Conservation (phyloP, 139 green algal genomes). For the Picochlorum sp. region DNA sequence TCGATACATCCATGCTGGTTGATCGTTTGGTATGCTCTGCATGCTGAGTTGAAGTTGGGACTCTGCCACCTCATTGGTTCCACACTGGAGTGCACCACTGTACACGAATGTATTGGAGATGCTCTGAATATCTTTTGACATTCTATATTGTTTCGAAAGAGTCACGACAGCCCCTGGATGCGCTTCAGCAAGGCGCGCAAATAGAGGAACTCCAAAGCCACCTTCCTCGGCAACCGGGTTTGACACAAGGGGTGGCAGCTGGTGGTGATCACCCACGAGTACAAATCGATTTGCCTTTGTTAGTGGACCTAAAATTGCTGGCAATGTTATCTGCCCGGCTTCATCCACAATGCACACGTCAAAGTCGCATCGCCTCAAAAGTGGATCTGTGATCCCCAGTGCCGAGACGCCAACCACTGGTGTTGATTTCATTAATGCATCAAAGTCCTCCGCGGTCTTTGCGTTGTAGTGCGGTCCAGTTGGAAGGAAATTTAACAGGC, state of each 20-base stretch:
- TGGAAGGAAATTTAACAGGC: constrained; percentile 40
- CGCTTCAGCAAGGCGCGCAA: constrained; percentile 65
- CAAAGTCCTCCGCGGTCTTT: constrained; percentile 15
- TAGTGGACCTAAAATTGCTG: constrained; percentile 47
- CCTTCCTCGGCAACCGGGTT: constrained; percentile 41
- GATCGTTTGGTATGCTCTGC: not conserved
- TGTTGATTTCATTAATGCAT: constrained; percentile 3
- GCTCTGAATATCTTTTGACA: constrained; percentile 75
- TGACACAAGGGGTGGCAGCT: constrained; percentile 66
- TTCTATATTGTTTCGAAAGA: constrained; percentile 84
- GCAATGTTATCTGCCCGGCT: constrained; percentile 63
- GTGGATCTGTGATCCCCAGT: constrained; percentile 48
- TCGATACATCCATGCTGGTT: constrained; percentile 9
- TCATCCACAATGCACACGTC: constrained; percentile 96
- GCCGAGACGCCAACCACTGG: constrained; percentile 62
- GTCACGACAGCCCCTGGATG: constrained; percentile 63
- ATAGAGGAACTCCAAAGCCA: constrained; percentile 70
- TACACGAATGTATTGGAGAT: constrained; percentile 88
- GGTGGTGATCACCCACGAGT: constrained; percentile 81
- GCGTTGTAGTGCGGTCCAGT: constrained; percentile 38
- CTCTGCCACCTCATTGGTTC: constrained; percentile 39
- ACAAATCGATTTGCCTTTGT: constrained; percentile 37
- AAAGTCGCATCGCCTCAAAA: constrained; percentile 61
- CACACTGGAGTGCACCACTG: constrained; percentile 56
- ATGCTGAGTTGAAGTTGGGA: constrained; percentile 19